Conservation (phyloP, 2,329 filamentous ascomycete genomes). For the Epichloe aotearoae region DNA sequence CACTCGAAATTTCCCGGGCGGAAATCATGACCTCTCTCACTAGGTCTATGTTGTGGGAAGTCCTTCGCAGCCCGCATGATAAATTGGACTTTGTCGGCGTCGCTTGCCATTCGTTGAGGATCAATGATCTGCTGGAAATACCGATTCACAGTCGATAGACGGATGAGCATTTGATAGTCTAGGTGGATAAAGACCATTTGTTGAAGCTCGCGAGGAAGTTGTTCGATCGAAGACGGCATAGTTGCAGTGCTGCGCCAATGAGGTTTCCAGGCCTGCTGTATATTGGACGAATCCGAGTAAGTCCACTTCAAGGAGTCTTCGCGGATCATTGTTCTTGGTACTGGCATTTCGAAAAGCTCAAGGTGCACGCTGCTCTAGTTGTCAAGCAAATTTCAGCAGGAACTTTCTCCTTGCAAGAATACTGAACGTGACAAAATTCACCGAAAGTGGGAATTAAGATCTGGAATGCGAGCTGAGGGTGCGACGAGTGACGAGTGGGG, state of each 20-base stretch:
- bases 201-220: slow-evolving; percentile 21
- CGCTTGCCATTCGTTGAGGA: slow-evolving; percentile 21
- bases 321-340: slow-evolving; percentile 4
- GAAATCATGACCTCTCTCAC: slow-evolving; percentile 23
- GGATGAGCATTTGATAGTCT: slow-evolving; percentile 29
- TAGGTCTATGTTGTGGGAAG: slow-evolving; percentile 26
- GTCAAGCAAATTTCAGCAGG: not conserved
- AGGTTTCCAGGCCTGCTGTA: slow-evolving; percentile 1
- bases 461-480: too few relatives aligned
- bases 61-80: slow-evolving; percentile 28
- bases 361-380: not conserved
- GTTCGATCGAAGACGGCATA: slow-evolving; percentile 18
- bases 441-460: too few relatives aligned
- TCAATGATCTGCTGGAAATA: slow-evolving; percentile 21
- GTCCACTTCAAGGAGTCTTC: slow-evolving; percentile 5
- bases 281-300: not conserved
- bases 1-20: slow-evolving; percentile 29
- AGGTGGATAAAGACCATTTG: slow-evolving; percentile 20
- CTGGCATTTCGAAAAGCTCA: not conserved
- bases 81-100: slow-evolving; percentile 25
- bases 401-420: not conserved
- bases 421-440: not conserved
- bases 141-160: slow-evolving; percentile 23
- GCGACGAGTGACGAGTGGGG: not conserved
- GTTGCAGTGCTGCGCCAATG: slow-evolving; percentile 1